These are phyloP conservation scores for Miscanthus sacchariflorus DNA, from an alignment of 202 grass and related monocot species.

Conservation along the genomic window DNA sequence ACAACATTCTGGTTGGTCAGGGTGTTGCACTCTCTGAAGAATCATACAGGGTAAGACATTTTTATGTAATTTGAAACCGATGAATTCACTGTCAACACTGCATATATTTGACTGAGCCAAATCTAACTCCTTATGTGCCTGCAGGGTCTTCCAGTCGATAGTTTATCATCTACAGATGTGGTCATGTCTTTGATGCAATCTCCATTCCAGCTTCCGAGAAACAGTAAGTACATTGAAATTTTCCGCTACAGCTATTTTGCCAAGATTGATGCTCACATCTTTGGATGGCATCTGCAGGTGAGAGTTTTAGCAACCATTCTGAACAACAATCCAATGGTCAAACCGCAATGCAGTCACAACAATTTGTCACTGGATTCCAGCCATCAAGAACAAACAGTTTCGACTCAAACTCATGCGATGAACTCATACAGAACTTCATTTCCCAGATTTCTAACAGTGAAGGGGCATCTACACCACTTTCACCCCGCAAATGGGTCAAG, in stretches of 20 bases:
- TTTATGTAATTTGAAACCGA: slow-evolving; percentile 23
- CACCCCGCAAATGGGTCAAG: slow-evolving; percentile 63
- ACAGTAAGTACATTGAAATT: slow-evolving; percentile 35
- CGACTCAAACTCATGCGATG: slow-evolving; percentile 41
- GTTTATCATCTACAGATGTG: slow-evolving; percentile 13
- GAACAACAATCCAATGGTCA: slow-evolving; percentile 28
- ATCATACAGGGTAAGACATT: slow-evolving; percentile 43
- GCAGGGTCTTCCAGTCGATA: slow-evolving; percentile 21
- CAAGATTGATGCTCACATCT: slow-evolving; percentile 36
- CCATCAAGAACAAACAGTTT: slow-evolving; percentile 64
- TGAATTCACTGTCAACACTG: slow-evolving; percentile 2
- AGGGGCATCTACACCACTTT: slow-evolving; percentile 38
- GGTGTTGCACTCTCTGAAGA: slow-evolving; percentile 37
- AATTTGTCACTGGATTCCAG: slow-evolving; percentile 28
- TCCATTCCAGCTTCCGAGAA: slow-evolving; percentile 36
- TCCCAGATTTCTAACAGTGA: slow-evolving; percentile 40
- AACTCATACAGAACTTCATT: slow-evolving; percentile 46
- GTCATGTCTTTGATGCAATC: slow-evolving; percentile 41
- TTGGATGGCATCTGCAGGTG: slow-evolving; percentile 38
- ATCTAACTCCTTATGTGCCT: slow-evolving; percentile 25
- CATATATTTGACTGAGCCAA: slow-evolving; percentile 19
- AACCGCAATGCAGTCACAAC: background rate
- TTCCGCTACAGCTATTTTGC: slow-evolving; percentile 2
- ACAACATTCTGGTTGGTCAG: slow-evolving; percentile 31
- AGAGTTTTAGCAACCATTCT: slow-evolving; percentile 41